Conservation (phyloP, 2,329 filamentous ascomycete species). For the Thielaviopsis euricoi region DNA sequence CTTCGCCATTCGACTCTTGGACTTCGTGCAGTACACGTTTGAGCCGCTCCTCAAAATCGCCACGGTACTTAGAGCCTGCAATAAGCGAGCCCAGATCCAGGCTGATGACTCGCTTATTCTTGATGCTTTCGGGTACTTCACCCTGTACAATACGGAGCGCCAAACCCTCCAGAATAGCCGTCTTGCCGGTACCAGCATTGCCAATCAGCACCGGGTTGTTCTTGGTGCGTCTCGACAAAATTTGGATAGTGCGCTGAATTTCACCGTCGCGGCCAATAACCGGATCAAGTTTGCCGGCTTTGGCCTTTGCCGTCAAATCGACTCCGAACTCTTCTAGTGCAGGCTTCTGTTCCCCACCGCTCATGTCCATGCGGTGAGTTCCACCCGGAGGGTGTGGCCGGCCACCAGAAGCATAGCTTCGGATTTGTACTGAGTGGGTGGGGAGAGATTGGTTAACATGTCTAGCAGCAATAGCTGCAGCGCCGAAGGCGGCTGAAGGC, state of each 20-base stretch:
- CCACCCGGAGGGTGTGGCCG: slow-evolving; percentile 77
- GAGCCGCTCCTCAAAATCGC: slow-evolving; percentile 87
- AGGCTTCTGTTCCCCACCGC: slow-evolving; percentile 59
- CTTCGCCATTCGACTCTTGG: slow-evolving; percentile 69
- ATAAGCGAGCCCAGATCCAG: slow-evolving; percentile 86
- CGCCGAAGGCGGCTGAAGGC: slow-evolving; percentile 9
- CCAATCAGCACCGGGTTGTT: slow-evolving; percentile 95
- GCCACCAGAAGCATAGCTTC: slow-evolving; percentile 47
- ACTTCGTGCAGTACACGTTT: slow-evolving; percentile 88
- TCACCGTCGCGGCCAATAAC: slow-evolving; percentile 87
- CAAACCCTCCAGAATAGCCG: slow-evolving; percentile 78
- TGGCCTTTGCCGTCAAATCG: slow-evolving; percentile 73
- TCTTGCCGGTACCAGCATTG: slow-evolving; percentile 82
- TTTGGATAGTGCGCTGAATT: slow-evolving; percentile 87
- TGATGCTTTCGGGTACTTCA: slow-evolving; percentile 90
- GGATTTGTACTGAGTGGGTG: slow-evolving; percentile 15
- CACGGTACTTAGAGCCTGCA: slow-evolving; percentile 85
- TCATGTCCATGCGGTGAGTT: slow-evolving; percentile 84
- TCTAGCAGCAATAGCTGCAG: slow-evolving; percentile 20
- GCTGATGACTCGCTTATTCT: slow-evolving; percentile 78
- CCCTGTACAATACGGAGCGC: slow-evolving; percentile 80
- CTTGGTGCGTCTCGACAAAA: slow-evolving; percentile 82
- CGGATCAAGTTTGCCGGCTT: slow-evolving; percentile 80
- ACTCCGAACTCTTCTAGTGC: slow-evolving; percentile 84
- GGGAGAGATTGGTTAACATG: slow-evolving; percentile 14